Base-by-base conservation (phyloP, 2,329 filamentous ascomycete genomes). In the Thermochaetoides dissita region DNA sequence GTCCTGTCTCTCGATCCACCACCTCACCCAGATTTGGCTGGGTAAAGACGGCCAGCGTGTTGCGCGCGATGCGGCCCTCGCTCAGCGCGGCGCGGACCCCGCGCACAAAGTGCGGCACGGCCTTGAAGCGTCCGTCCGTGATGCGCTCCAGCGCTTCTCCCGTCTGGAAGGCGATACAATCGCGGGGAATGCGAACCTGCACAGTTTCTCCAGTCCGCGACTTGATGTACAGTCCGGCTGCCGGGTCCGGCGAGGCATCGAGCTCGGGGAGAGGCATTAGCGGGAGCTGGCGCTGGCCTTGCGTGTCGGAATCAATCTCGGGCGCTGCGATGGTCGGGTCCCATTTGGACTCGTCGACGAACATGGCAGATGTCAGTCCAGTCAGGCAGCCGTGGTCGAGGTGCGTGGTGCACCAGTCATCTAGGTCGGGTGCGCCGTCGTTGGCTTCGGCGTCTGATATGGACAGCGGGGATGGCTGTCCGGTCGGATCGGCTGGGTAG, bases 111-210 rank as follows among this genome's bases (percentile, higher is more conserved):
- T 98, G 91, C 51, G 91, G 89, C 46, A 96, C 91, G 1, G 91
- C 91, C 62, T 82, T 85, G 68, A 98, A 94, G 55, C 76, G 79
- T 8, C 91, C 91, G n/a, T 74, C 68, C 0, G 89, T 96, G 57
- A 98, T 95, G 44, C 85, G 71, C 63, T 96, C 82, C 39, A 98
- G 67, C 1, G 89, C 81, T 64, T 95, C 86, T 2, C 89, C 91
- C 0, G 89, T 98, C 67, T 98, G 89, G 59, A 98, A 98, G 1
- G 85, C 91, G 39, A 98, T 80, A 60, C 86, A 91, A 57, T 94
- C 87, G 35, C 79, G 72, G 1, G 89, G 91, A 50, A 98, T 95
- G 57, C 80, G 79, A 52, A 96, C 86, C 62, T 96, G 91, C n/a
- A 88, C 81, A 1, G 84, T 81, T 46, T 81, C 68, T 2, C 85